Conservation (phyloP, 805 yeast genomes). For the Phaffomyces antillensis region DNA sequence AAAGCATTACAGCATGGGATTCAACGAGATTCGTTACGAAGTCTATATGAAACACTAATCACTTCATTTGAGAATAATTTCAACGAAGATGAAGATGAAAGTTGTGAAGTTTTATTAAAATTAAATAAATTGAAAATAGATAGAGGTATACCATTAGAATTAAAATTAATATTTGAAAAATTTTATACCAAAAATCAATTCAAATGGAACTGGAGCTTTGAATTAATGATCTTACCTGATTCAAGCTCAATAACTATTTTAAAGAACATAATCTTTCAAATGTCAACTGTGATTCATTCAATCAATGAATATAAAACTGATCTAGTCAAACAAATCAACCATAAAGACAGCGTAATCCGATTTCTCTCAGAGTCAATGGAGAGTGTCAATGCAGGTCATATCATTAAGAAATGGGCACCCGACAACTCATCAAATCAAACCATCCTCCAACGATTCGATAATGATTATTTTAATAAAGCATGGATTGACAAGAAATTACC, state of each 20-base stretch:
- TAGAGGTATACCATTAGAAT: constrained; percentile 14
- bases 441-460: constrained; percentile 15
- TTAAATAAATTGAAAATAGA: constrained; percentile 11
- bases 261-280: constrained; percentile 15
- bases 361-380: constrained; percentile 24
- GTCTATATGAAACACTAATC: constrained; percentile 10
- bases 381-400: constrained; percentile 17
- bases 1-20: constrained; percentile 15
- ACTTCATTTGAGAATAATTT: constrained; percentile 12
- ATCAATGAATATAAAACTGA: constrained; percentile 16
- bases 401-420: constrained; percentile 28
- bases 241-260: constrained; percentile 17
- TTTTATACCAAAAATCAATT: not conserved
- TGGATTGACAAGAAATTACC: constrained; percentile 14
- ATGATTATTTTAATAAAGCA: constrained; percentile 6
- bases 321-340: constrained; percentile 15
- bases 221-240: constrained; percentile 16
- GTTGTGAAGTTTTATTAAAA: constrained; percentile 1
- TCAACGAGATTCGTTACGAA: constrained; percentile 6
- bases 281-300: constrained; percentile 16
- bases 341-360: constrained; percentile 27
- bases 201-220: constrained; percentile 19
- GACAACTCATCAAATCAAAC: constrained; percentile 23
- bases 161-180: constrained; percentile 11
- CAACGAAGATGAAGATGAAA: constrained; percentile 2